Evolutionary conservation across 192 early-diverging fungal genomes (phyloP).

Genomic region (Funneliformis geosporum): DNA sequence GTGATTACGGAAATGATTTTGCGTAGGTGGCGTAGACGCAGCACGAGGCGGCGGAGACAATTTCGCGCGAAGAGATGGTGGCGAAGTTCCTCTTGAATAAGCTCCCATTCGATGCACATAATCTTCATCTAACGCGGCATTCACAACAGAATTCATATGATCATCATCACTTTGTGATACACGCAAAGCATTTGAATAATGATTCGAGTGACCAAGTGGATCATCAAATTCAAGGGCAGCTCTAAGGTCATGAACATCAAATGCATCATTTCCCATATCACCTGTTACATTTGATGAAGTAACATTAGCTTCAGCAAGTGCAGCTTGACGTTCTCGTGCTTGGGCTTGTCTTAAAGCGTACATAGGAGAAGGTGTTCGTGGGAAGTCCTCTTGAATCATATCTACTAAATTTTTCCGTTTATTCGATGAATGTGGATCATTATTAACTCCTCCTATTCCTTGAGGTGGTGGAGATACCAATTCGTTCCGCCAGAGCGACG

Average conservation of each 20-base stretch:
- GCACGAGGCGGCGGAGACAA: constrained; percentile 62
- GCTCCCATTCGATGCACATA: constrained; percentile 37
- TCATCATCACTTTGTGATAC: constrained; percentile 47
- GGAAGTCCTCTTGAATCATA: constrained; percentile 55
- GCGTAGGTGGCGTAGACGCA: constrained; percentile 68
- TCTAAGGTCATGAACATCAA: constrained; percentile 40
- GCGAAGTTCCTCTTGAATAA: constrained; percentile 31
- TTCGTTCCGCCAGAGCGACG: constrained; percentile 30
- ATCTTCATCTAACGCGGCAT: constrained; percentile 67
- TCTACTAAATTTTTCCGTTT: constrained; percentile 36
- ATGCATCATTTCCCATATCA: constrained; percentile 41
- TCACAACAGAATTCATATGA: constrained; percentile 60
- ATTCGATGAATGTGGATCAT: constrained; percentile 31
- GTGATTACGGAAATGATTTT: constrained; percentile 47
- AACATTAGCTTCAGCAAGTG: constrained; percentile 41
- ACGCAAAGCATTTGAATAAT: constrained; percentile 37
- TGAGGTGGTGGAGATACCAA: constrained; percentile 29
- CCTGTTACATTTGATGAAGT: constrained; percentile 35
- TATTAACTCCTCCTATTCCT: constrained; percentile 4
- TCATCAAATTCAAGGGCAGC: constrained; percentile 46
- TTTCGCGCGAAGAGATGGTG: constrained; percentile 43
- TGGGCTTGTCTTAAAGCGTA: constrained; percentile 49
- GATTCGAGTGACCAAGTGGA: constrained; percentile 32
- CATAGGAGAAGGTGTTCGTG: constrained; percentile 56
- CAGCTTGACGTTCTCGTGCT: constrained; percentile 40